phyloP scores from a whole-genome alignment of 768 basidiomycete species.

The Amylocystis lapponica region DNA sequence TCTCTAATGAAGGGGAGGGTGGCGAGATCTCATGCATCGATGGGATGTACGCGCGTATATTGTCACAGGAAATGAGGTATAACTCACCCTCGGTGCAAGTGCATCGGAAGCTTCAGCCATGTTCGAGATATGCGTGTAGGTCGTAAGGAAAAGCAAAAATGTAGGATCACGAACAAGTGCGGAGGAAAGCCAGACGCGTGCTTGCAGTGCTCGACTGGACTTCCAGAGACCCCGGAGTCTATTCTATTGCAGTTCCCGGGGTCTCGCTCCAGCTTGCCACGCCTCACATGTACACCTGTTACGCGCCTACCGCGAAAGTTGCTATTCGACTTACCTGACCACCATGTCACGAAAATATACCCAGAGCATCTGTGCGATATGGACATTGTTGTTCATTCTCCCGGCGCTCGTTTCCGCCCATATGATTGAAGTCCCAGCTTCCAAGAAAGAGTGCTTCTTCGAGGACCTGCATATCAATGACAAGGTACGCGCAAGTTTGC shows the following conservation, averaged over 20 bases:
- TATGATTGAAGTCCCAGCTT: slow-evolving; percentile 69
- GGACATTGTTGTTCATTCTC: slow-evolving; percentile 31
- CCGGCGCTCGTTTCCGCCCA: slow-evolving; percentile 46
- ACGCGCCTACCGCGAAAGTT: not conserved
- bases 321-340: slow-evolving; percentile 3
- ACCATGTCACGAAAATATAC: slow-evolving; percentile 35
- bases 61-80: not conserved
- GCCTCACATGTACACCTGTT: too few relatives aligned
- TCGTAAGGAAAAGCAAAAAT: slow-evolving; percentile 5
- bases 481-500: slow-evolving; percentile 48
- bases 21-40: slow-evolving; percentile 21
- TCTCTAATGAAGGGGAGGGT: slow-evolving; percentile 12
- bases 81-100: slow-evolving; percentile 65
- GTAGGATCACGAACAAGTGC: slow-evolving; percentile 6
- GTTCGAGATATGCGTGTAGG: slow-evolving; percentile 2
- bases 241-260: not conserved
- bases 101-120: slow-evolving; percentile 40
- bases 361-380: slow-evolving; percentile 34
- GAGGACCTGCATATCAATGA: slow-evolving; percentile 90
- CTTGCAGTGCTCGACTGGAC: slow-evolving; percentile 4
- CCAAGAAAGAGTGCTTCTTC: slow-evolving; percentile 92
- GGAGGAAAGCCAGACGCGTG: slow-evolving; percentile 15
- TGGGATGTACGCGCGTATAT: slow-evolving; percentile 7
- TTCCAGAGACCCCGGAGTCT: not conserved
- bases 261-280: slow-evolving; percentile 2